Evolutionary conservation across 2,329 filamentous ascomycete species (phyloP), one percentile per base, ranked within the genome.

Genomic region (Didymella glomerata): DNA sequence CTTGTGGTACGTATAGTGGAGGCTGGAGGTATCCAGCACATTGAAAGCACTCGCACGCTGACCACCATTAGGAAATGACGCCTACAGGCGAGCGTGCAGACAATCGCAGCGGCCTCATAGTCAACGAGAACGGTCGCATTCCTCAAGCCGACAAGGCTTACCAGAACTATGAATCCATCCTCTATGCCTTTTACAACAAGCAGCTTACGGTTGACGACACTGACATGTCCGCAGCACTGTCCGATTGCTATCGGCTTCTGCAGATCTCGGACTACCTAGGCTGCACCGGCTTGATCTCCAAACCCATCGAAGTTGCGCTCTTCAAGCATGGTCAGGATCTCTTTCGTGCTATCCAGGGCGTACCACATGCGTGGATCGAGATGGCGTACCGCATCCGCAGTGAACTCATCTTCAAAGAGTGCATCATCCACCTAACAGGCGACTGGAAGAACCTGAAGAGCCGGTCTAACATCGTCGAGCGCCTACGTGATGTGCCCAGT

Each of bases 181-280:
- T 84, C 52, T 79, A 80, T 34, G 74, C 79, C 20, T 78, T 84
- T 64, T 83, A 84, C 73, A 77, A 78, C 60, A 72, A 71, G 20
- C 68, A 76, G 1, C 69, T 83, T 32, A 60, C 72, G 10, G 72
- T 84, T 40, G 76, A 78, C 52, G 74, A 80, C 59, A 67, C 68
- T 4, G 64, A 73, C 36, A 76, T 84, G 54, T 64, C 65, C 8
- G 61, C 69, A 8, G 72, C 81, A 0, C 73, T 84, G n/a, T 55
- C 65, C 2, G 76, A 78, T 44, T 78, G 78, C 20, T 67, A 79
- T 30, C 72, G 74, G 4, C 70, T 84, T 9, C 71, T 81, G 45
- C 70, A 79, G 14, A 77, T 82, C 13, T 80, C 81, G 1, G 81
- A 83, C 56, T 79, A 80, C 45, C 76, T 85, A 4, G 73, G 77